Conservation (phyloP, 2,329 filamentous ascomycete species). For the Westerdykella ornata region DNA sequence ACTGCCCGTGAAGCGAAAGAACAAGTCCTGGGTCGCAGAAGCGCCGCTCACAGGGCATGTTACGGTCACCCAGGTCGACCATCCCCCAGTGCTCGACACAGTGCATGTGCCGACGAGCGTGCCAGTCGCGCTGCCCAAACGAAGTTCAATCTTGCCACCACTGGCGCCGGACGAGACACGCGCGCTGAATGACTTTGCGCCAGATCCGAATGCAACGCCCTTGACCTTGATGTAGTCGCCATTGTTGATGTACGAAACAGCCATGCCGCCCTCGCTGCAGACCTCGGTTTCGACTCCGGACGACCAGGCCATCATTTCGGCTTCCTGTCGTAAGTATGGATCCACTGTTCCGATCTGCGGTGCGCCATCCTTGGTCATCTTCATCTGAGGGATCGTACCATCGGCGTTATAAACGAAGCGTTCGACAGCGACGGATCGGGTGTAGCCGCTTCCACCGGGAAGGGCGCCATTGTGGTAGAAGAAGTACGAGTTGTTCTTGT, state of each 20-base stretch:
- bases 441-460: constrained; percentile 14
- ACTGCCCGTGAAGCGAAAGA: constrained; percentile 11
- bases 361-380: constrained; percentile 10
- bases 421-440: constrained; percentile 11
- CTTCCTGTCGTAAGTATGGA: constrained; percentile 10
- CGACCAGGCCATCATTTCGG: constrained; percentile 11
- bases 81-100: constrained; percentile 8
- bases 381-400: constrained; percentile 13
- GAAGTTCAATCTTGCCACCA: constrained; percentile 13
- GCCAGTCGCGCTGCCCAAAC: constrained; percentile 10
- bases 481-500: constrained; percentile 11
- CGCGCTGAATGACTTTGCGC: constrained; percentile 10
- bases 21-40: constrained; percentile 12
- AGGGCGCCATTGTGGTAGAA: constrained; percentile 17
- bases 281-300: constrained; percentile 11
- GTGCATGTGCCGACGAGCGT: constrained; percentile 11
- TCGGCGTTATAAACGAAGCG: constrained; percentile 12
- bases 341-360: constrained; percentile 13
- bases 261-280: constrained; percentile 13
- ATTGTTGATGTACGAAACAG: constrained; percentile 10
- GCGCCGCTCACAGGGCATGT: constrained; percentile 11
- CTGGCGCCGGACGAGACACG: constrained; percentile 8
- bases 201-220: constrained; percentile 11
- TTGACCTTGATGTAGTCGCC: constrained; percentile 13
- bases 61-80: constrained; percentile 10